phyloP scores from a whole-genome alignment of 129 eudicot species.

The Mikania micrantha region DNA sequence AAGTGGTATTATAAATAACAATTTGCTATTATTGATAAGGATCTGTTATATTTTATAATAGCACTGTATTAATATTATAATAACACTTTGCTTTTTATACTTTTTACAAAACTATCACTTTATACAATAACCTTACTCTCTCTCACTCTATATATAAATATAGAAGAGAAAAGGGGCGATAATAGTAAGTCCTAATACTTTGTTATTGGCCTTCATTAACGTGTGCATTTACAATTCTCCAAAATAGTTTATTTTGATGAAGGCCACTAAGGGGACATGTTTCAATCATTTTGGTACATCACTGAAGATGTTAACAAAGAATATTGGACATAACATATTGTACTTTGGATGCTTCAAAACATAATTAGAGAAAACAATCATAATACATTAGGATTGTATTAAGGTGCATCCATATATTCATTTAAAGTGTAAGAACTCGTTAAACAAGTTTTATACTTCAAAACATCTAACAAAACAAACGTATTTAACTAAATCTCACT shows the following conservation, averaged over 20 bases:
- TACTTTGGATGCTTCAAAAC: not conserved
- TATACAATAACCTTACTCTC: too few species aligned
- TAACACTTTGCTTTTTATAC: too few species aligned
- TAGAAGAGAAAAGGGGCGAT: not conserved
- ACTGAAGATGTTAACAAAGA: conserved; percentile 14
- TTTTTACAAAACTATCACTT: too few species aligned
- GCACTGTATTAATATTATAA: too few species aligned
- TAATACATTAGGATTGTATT: not conserved
- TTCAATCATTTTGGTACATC: conserved; percentile 20
- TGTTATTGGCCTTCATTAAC: conserved; percentile 9
- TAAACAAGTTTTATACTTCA: not conserved
- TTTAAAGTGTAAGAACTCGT: not conserved
- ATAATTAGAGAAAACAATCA: not conserved
- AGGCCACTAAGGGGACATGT: conserved; percentile 32
- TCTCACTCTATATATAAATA: too few species aligned
- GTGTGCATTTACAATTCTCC: conserved; percentile 19
- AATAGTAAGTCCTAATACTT: conserved; percentile 10
- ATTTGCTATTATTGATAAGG: too few species aligned
- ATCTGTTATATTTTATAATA: too few species aligned
- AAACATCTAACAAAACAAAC: too few species aligned
- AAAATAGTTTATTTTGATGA: conserved; percentile 22
- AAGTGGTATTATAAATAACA: too few species aligned
- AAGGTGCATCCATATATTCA: too few species aligned
- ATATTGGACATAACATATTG: conserved; percentile 16
- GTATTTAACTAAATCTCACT: too few species aligned